Conservation (phyloP, 1,284 basidiomycete genomes). For the Naganishia liquefaciens region DNA sequence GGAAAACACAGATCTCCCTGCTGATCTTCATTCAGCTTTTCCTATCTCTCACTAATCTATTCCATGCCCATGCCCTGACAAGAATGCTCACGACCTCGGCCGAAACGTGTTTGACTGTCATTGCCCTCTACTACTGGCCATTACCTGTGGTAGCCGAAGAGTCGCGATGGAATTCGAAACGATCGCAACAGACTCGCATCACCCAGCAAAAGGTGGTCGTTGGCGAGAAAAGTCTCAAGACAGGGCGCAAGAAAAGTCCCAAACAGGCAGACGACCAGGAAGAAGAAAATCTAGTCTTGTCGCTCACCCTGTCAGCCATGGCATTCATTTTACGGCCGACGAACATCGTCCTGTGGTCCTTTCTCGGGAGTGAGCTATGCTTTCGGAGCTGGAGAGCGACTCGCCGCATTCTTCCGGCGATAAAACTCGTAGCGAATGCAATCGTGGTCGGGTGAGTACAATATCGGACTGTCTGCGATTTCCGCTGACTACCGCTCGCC, state of each 20-base stretch:
- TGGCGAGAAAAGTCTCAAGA: neutral
- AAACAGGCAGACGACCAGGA: neutral
- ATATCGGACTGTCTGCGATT: neutral
- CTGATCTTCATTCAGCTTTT: slow-evolving; percentile 62
- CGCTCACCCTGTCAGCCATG: slow-evolving; percentile 66
- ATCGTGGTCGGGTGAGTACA: slow-evolving; percentile 36
- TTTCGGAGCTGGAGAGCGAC: slow-evolving; percentile 3
- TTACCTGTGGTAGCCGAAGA: slow-evolving; percentile 35
- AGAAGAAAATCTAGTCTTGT: slow-evolving; percentile 47
- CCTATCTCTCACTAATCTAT: slow-evolving; percentile 80
- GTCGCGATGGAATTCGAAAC: neutral
- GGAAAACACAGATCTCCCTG: neutral
- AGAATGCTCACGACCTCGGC: slow-evolving; percentile 90
- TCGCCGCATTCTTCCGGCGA: slow-evolving; percentile 10
- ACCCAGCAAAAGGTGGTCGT: neutral
- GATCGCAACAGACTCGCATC: neutral
- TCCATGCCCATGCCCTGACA: slow-evolving; percentile 79
- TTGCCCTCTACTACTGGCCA: slow-evolving; percentile 77
- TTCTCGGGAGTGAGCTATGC: slow-evolving; percentile 61
- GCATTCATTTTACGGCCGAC: slow-evolving; percentile 83
- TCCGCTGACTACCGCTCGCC: neutral
- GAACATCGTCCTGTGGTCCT: slow-evolving; percentile 80
- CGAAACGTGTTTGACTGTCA: slow-evolving; percentile 79
- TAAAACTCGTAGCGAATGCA: slow-evolving; percentile 22
- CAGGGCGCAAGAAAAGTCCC: neutral